Conservation (phyloP, 2,329 filamentous ascomycete species). For the Geosmithia putterillii region DNA sequence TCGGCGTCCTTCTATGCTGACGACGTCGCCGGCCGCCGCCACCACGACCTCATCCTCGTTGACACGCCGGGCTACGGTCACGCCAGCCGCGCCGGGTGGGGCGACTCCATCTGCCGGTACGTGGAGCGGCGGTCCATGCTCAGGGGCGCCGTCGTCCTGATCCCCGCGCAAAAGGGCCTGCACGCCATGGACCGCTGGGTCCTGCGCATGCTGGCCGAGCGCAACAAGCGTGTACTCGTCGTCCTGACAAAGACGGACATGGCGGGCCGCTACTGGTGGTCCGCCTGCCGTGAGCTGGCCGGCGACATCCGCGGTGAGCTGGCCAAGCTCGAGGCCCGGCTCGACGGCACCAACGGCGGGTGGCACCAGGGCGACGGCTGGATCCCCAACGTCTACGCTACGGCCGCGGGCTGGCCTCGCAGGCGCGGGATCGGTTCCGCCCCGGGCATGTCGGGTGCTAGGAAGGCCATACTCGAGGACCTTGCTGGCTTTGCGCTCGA, state of each 20-base stretch:
- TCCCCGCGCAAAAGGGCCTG: constrained; percentile 39
- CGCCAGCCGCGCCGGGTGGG: constrained; percentile 35
- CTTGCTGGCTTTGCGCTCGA: constrained; percentile 22
- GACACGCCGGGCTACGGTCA: constrained; percentile 40
- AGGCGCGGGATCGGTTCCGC: constrained; percentile 16
- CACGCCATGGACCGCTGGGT: constrained; percentile 34
- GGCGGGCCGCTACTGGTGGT: constrained; percentile 15
- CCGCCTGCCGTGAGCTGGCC: constrained; percentile 13
- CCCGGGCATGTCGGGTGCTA: constrained; percentile 25
- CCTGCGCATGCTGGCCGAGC: constrained; percentile 31
- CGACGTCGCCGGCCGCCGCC: constrained; percentile 24
- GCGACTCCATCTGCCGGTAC: constrained; percentile 37
- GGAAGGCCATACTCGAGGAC: constrained; percentile 22
- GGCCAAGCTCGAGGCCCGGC: constrained; percentile 11
- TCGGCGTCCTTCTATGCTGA: not conserved
- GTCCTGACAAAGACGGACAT: constrained; percentile 48
- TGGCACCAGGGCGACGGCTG: constrained; percentile 17
- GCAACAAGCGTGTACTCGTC: constrained; percentile 31
- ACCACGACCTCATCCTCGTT: constrained; percentile 33
- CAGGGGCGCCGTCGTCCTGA: constrained; percentile 38
- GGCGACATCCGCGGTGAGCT: constrained; percentile 14
- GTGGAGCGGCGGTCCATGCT: constrained; percentile 31
- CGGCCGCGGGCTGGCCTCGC: constrained; percentile 22
- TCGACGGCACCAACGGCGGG: constrained; percentile 10
- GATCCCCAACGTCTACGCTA: constrained; percentile 18